A percentile compares a stretch with the other conserved stretches of the same genome.
phyloP scores from a whole-genome alignment of 306 rosid species.

The Vigna unguiculata region DNA sequence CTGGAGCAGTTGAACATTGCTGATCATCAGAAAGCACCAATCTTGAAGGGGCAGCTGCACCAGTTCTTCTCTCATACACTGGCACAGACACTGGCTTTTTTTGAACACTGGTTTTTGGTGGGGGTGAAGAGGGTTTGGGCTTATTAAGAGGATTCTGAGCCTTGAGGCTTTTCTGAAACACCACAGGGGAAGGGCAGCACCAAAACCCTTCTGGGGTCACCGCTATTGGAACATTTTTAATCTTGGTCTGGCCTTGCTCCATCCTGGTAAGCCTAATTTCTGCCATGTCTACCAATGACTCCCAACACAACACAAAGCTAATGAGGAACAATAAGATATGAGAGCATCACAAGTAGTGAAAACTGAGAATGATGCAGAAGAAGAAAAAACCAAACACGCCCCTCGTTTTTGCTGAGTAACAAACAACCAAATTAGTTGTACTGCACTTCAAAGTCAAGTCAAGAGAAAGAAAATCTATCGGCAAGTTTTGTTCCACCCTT shows the following conservation, averaged over 20 bases:
- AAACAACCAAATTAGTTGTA: slow-evolving; percentile 27
- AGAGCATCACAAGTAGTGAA: slow-evolving; percentile 45
- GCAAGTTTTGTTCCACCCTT: slow-evolving; percentile 41
- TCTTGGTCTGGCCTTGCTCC: slow-evolving; percentile 83
- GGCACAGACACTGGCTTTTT: slow-evolving; percentile 58
- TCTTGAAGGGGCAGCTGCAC: slow-evolving; percentile 59
- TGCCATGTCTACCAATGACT: slow-evolving; percentile 64
- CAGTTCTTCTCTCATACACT: slow-evolving; percentile 60
- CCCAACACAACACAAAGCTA: slow-evolving; percentile 28
- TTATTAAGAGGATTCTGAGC: slow-evolving; percentile 76
- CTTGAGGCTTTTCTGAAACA: slow-evolving; percentile 84
- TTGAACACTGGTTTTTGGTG: slow-evolving; percentile 59
- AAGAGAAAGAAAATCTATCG: slow-evolving; percentile 31
- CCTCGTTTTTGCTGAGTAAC: slow-evolving; percentile 31
- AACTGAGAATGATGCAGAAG: slow-evolving; percentile 30
- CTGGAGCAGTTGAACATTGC: slow-evolving; percentile 52
- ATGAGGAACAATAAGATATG: slow-evolving; percentile 36
- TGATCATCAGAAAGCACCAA: slow-evolving; percentile 65
- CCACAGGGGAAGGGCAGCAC: slow-evolving; percentile 99
- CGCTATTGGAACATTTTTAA: slow-evolving; percentile 94
- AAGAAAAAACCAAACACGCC: slow-evolving; percentile 31
- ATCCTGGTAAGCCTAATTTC: slow-evolving; percentile 74
- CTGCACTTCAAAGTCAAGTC: slow-evolving; percentile 42
- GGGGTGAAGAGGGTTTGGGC: slow-evolving; percentile 73
- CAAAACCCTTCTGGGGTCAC: slow-evolving; percentile 99